phyloP scores from a whole-genome alignment of 1,139 yeast genomes.

The Kodamaea arcana region DNA sequence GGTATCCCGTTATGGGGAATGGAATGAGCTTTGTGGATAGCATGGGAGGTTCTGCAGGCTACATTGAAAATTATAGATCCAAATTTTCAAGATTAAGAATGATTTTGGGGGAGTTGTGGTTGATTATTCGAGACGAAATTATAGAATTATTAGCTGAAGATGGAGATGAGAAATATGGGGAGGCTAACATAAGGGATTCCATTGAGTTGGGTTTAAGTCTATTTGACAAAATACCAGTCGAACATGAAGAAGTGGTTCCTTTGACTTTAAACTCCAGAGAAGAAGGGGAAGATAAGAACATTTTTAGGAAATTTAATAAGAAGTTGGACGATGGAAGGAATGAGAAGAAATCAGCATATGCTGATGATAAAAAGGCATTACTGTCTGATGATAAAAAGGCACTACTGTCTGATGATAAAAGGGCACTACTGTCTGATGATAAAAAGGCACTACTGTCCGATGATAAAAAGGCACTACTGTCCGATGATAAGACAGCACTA shows the following conservation, averaged over 20 bases:
- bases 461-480: too few species aligned
- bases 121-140: constrained; percentile 53
- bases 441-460: too few species aligned
- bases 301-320: too few species aligned
- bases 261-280: constrained; percentile 22
- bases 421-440: too few species aligned
- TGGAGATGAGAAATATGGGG: neutral
- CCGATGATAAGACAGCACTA: too few species aligned
- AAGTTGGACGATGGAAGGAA: too few species aligned
- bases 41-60: constrained; percentile 29
- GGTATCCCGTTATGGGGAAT: constrained; percentile 69
- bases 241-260: constrained; percentile 42
- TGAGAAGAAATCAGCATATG: too few species aligned
- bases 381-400: too few species aligned
- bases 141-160: constrained; percentile 22
- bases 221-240: constrained; percentile 62
- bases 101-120: constrained; percentile 64
- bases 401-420: too few species aligned
- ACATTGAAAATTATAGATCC: constrained; percentile 58
- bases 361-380: too few species aligned
- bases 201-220: constrained; percentile 56
- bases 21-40: constrained; percentile 61
- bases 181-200: too few species aligned
- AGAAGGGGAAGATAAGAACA: constrained; percentile 6
- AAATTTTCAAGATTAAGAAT: constrained; percentile 60